Evolutionary conservation across 805 yeast genomes (phyloP), one percentile per base, ranked within the genome.

Genomic region (Tetrapisispora taiwanensis): DNA sequence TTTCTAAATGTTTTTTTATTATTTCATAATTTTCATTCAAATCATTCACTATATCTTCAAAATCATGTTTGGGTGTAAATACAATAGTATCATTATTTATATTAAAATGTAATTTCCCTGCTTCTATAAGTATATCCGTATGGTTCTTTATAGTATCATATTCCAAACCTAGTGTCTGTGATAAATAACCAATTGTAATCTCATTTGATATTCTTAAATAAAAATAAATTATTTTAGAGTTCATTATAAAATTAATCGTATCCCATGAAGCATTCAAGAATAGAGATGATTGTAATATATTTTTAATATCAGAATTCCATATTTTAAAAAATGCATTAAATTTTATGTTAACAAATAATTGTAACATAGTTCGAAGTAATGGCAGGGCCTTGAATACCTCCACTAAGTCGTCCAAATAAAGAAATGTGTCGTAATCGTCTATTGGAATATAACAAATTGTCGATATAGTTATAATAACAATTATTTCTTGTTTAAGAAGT

Each of bases 221-320:
- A 37, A 61, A 58, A 27, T 53, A 52, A 38, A 55, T 56, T 14
- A 61, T 54, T 40, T 60, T 61, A 31, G 51, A 43, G 35, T 60
- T 49, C 54, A 60, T 52, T 15, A 48, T 46, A 27, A 32, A 37
- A 18, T 52, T 49, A 2, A 55, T 53, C 10, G 34, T 43, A 3
- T 32, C 33, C 63, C 62, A 57, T 19, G 43, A 44, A 15, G 45
- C 46, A 24, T 39, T 39, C 10, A 61, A 41, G 24, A 60, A 51
- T 7, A 45, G 20, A 43, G 59, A 54, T 17, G 43, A 17, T 14
- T 20, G 9, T 33, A 58, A 56, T 9, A 41, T 35, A 5, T 42
- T 26, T 24, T 47, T 46, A 7, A 59, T 44, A 1, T 45, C 48
- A n/a, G 42, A 43, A 31, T 52, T 48, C 64, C 61, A 60, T 26